phyloP scores from a whole-genome alignment of 2,329 filamentous ascomycete species.

The Lachnellula occidentalis region DNA sequence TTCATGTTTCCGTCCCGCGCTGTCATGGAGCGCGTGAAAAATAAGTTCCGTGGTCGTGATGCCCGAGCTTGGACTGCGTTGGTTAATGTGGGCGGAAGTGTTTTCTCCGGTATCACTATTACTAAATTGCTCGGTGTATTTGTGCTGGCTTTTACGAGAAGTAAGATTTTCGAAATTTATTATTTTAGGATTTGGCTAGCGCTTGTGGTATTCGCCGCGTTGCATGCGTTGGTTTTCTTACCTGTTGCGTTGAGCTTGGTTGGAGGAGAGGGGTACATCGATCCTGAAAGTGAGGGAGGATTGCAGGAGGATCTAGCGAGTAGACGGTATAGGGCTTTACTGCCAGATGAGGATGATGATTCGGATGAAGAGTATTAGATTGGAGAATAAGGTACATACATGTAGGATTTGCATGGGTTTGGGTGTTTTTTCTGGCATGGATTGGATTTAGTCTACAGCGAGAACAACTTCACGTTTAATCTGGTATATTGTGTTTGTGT shows the following conservation, averaged over 20 bases:
- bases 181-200: conserved; percentile 97
- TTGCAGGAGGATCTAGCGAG: conserved; percentile 83
- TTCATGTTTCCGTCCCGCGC: conserved; percentile 87
- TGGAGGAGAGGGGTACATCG: conserved; percentile 82
- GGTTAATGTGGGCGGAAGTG: conserved; percentile 89
- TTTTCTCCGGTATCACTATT: conserved; percentile 93
- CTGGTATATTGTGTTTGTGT: neutral
- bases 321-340: conserved; percentile 68
- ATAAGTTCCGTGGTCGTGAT: conserved; percentile 73
- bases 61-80: conserved; percentile 88
- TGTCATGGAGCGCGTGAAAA: conserved; percentile 75
- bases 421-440: neutral
- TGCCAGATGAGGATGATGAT: conserved; percentile 71
- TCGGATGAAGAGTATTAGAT: conserved; percentile 24
- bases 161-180: conserved; percentile 99
- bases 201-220: conserved; percentile 80
- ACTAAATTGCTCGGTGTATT: conserved; percentile 91
- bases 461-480: neutral
- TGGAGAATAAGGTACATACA: neutral
- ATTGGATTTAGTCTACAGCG: neutral
- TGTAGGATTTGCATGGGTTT: neutral
- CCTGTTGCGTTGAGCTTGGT: conserved; percentile 82
- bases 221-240: conserved; percentile 85
- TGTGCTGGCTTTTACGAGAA: conserved; percentile 88
- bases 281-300: conserved; percentile 81